Percentiles rank a stretch among this genome's conserved stretches.
Evolutionary conservation across 1,284 basidiomycete genomes (phyloP).

Genomic region (Rhodotorula mucilaginosa): DNA sequence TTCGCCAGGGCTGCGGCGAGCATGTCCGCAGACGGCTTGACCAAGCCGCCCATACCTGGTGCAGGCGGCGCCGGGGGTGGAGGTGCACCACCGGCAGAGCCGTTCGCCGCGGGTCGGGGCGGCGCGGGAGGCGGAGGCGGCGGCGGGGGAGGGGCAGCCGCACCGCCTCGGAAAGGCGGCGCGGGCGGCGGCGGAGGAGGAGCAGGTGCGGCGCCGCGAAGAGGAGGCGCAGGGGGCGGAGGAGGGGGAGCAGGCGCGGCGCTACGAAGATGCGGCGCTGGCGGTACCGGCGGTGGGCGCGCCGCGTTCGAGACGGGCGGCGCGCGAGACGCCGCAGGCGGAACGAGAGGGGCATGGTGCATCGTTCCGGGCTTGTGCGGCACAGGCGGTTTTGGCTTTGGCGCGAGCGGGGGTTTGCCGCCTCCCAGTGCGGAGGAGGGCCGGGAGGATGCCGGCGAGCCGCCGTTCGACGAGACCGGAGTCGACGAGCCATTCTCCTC

Average conservation of each 20-base stretch:
- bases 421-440: conserved; percentile 22
- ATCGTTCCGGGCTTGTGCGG: conserved; percentile 51
- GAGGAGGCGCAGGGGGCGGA: conserved; percentile 28
- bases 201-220: not conserved
- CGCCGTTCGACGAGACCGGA: conserved; percentile 10
- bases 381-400: conserved; percentile 56
- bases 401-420: conserved; percentile 39
- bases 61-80: not conserved
- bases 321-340: not conserved
- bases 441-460: conserved; percentile 21
- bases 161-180: conserved; percentile 1
- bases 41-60: conserved; percentile 8
- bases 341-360: not conserved
- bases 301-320: conserved; percentile 8
- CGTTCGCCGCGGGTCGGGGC: conserved; percentile 4
- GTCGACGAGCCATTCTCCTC: conserved; percentile 22
- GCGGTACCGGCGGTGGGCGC: conserved; percentile 3
- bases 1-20: conserved; percentile 27
- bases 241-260: conserved; percentile 24
- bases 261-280: conserved; percentile 7
- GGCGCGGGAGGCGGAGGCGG: conserved; percentile 32
- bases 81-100: not conserved
- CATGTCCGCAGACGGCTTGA: conserved; percentile 27
- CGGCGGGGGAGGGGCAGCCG: not conserved
- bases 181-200: conserved; percentile 19